Base-by-base conservation (phyloP, 257 asterid species). In the Eucommia ulmoides region DNA sequence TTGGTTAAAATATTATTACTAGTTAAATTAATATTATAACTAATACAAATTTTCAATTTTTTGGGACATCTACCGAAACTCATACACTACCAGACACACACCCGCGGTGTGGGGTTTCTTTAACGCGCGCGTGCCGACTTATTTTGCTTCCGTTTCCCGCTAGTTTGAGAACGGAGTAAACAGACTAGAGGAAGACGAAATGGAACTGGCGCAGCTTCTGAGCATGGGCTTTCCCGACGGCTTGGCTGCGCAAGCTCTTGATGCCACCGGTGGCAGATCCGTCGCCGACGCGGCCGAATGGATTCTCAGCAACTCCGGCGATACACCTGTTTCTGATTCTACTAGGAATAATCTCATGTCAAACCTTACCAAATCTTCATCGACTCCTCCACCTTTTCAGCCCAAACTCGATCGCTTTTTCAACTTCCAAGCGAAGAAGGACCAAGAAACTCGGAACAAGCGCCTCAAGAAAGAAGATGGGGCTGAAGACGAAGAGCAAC, bases 211-310 rank as follows among this genome's bases (percentile, higher is more conserved):
- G 57, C 78, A 78, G 59, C 93, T 87, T 15, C 48, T 74, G 14
- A 70, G 58, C 78, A 87, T 87, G 96, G 96, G 96, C 41, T 87
- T 87, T 66, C 7, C 81, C 22, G 47, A 60, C 35, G 84, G 65
- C 20, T 48, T 46, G 53, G 83, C 89, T 53, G 53, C 72, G 22
- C 59, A 83, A 74, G 93, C 96, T 24, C 72, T 87, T 23, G 51
- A 65, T 7, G 73, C 78, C 25, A 59, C 66, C 69, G 77, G 55
- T 70, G 89, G 79, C 49, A 71, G 78, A 29, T 29, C 38, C 58
- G 58, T 80, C 64, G 19, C 52, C 54, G 69, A 73, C 65, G 91
- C 97, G 57, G 71, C 94, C 64, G 91, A 83, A 50, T 80, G 80
- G 81, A 72, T 87, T 19, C 94, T 87, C 67, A 63, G 58, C 66